Base-by-base conservation (phyloP, 106 monocot species). In the Narthecium ossifragum region DNA sequence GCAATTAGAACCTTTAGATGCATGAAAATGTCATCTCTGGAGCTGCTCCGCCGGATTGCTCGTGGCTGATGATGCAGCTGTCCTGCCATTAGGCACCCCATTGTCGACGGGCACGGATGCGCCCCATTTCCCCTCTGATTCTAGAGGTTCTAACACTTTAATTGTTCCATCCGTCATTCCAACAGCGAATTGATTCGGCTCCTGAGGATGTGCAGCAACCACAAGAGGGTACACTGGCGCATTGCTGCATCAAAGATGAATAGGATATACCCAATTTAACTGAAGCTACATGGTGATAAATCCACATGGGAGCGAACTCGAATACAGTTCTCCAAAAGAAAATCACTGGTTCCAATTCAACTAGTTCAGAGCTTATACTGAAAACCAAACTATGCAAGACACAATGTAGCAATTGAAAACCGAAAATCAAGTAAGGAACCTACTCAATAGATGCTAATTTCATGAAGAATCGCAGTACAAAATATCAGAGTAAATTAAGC, bases 121-220 rank as follows among this genome's bases (percentile, higher is more conserved):
- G 9, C 72, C 76, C 82, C 82, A 82, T 48, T 61, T 73, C 33
- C 64, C 69, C 34, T 82, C 77, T 0, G 65, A 64, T 29, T 77
- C 82, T 10, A 55, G 54, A 0, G 82, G 82, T 18, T 82, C 82
- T 7, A 82, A 49, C 28, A 82, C 82, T 66, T 77, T 77, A 26
- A 77, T 65, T 6, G 53, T 33, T 55, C 82, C 82, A 52, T 82
- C 77, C 18, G 73, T 66, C 39, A 82, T 46, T 51, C 82, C 82
- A 49, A 82, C 55, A 22, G 82, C 82, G 33, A 82, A 65, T 56
- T 82, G 82, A 60, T 69, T 77, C 34, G 82, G 69, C 60, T 82
- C 82, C 32, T 77, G 77, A 1, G 82, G 82, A 40, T 82, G 77
- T 4, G 73, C 64, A 24, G 82, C 82, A 28, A 82, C 9, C 24